phyloP scores from a whole-genome alignment of 352 stramenopile species.

The Pythium phragmitis region DNA sequence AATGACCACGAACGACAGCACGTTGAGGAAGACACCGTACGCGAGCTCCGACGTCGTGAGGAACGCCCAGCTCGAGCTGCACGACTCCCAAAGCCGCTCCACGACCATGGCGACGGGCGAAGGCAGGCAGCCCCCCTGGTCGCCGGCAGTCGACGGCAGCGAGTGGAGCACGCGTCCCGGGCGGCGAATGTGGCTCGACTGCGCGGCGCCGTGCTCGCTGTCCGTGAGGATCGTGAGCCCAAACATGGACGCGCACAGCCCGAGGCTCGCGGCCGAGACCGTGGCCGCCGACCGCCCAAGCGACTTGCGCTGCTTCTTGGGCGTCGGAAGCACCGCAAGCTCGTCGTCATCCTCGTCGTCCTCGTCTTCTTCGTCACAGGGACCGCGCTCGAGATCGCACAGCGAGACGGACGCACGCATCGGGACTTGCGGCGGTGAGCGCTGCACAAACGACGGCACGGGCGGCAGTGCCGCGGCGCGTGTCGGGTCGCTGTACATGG shows the following conservation, averaged over 20 bases:
- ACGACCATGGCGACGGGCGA: conserved; percentile 34
- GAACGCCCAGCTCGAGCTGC: conserved; percentile 47
- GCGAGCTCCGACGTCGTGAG: conserved; percentile 61
- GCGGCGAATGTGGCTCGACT: conserved; percentile 46
- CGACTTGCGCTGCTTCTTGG: conserved; percentile 33
- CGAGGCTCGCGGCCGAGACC: conserved; percentile 58
- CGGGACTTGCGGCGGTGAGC: neutral
- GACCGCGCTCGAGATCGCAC: conserved; percentile 32
- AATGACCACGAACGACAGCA: conserved; percentile 69
- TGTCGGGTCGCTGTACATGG: conserved; percentile 38
- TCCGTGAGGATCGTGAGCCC: conserved; percentile 72
- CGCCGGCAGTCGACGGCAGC: conserved; percentile 30
- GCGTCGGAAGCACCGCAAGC: conserved; percentile 19
- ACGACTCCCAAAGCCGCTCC: conserved; percentile 31
- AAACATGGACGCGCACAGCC: conserved; percentile 73
- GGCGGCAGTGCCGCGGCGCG: conserved; percentile 28
- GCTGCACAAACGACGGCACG: conserved; percentile 21
- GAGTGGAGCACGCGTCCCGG: conserved; percentile 65
- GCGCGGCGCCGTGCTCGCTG: conserved; percentile 37
- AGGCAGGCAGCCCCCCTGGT: conserved; percentile 33
- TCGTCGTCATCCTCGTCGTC: conserved; percentile 37
- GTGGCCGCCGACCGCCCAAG: conserved; percentile 26
- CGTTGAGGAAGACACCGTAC: conserved; percentile 67
- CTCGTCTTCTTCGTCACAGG: conserved; percentile 19
- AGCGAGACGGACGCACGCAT: conserved; percentile 27